Conservation (phyloP, 2,329 filamentous ascomycete species). For the Stagonosporopsis cucurbitacearum region DNA sequence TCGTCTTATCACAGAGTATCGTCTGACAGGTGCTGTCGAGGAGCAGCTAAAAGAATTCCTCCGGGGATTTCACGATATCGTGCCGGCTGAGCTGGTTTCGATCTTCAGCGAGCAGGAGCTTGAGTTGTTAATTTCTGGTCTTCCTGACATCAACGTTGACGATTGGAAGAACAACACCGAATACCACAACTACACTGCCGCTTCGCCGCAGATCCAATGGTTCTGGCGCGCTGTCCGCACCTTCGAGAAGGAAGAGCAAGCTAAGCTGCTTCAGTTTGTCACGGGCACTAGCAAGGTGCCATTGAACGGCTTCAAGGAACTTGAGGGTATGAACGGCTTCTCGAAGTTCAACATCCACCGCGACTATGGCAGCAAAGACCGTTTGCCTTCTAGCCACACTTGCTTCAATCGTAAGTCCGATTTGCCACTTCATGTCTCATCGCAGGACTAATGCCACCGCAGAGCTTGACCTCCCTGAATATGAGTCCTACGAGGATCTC, state of each 20-base stretch:
- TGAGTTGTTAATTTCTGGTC: conserved; percentile 92
- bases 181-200: conserved; percentile 95
- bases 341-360: conserved; percentile 99
- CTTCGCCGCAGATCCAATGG: conserved; percentile 97
- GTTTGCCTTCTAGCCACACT: conserved; percentile 93
- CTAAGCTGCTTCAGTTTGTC: conserved; percentile 96
- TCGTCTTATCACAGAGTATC: conserved; percentile 91
- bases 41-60: conserved; percentile 94
- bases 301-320: conserved; percentile 97
- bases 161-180: conserved; percentile 99
- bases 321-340: conserved; percentile 99
- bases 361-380: conserved; percentile 95
- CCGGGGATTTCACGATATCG: conserved; percentile 97
- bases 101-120: conserved; percentile 99
- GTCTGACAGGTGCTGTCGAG: conserved; percentile 87
- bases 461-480: conserved; percentile 98
- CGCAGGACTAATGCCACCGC: conserved; percentile 47
- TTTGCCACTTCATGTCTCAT: background rate
- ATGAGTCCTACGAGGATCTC: conserved; percentile 92
- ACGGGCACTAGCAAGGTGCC: conserved; percentile 98
- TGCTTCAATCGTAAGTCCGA: conserved; percentile 94
- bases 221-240: conserved; percentile 98
- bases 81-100: conserved; percentile 88
- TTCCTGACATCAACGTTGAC: conserved; percentile 96
- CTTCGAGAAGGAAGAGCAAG: conserved; percentile 98